Base-by-base conservation (phyloP, 2,329 filamentous ascomycete species). In the Tympanopsis confertula region DNA sequence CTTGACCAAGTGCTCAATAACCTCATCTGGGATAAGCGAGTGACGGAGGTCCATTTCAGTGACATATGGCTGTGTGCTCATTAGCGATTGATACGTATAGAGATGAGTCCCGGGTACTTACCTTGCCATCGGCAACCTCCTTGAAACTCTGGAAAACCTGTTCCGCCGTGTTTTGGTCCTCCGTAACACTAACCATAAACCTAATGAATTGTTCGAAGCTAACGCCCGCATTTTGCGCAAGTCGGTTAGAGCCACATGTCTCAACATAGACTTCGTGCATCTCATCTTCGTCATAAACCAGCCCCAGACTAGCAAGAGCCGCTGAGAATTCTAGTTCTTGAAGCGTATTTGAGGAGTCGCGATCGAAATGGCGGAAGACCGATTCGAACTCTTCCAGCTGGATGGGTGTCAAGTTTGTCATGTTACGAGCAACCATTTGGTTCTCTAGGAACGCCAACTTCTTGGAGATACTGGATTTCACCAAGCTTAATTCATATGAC, bases 151-250 rank as follows among this genome's bases (percentile, higher is more conserved):
- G 89, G 66, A 91, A 96, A 4, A 98, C 91, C 59, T 98, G 91
- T 61, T 96, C 91, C 12, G 91, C 91, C 3, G 88, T 95, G 58
- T 98, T 95, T 63, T 98, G 91, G 55, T 98, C 91, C 61, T 98
- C 91, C 12, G 91, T 98, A 36, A 95, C 91, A 49, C 94, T 86
- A 35, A 98, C 91, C 91, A 98, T 98, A 69, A 98, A 98, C 28
- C 86, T 80, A 56, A 98, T 98, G 55, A 98, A 98, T 60, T 96
- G 89, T 64, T 98, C 91, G 54, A 98, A 98, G 4, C 85, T 91
- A 37, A 98, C 91, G 46, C 82, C 75, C 57, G 80, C 82, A 33
- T 33, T 33, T 15, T 33, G 30, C 15, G 7, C 10, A 13, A 33
- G 30, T 15, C 30, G 12, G 46, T 68, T 74, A 24, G 78, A 86